A percentile compares a stretch with the other conserved stretches of the same genome.
These are phyloP conservation scores for Rhododendron kiyosumense DNA, from an alignment of 148 eudicot species.

Conservation along the genomic window DNA sequence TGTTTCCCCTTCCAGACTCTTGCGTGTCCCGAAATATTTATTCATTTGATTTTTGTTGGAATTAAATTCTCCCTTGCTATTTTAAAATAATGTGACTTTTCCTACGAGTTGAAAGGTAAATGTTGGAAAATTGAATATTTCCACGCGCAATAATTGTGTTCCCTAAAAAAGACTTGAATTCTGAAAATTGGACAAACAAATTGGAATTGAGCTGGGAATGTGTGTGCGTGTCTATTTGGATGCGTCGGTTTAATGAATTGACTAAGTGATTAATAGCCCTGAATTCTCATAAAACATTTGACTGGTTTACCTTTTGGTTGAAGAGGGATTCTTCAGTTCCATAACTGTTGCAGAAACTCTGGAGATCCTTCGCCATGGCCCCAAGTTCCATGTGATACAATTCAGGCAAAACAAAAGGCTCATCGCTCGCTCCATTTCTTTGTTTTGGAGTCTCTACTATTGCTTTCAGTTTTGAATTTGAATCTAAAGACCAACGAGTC, in stretches of 20 bases:
- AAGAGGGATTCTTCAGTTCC: neutral
- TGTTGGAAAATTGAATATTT: neutral
- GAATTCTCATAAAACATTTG: neutral
- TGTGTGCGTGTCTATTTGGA: neutral
- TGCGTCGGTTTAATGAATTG: neutral
- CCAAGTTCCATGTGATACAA: accelerated
- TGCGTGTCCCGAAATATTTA: neutral
- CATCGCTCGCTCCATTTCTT: neutral
- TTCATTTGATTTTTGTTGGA: neutral
- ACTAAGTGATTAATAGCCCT: neutral
- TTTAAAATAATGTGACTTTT: no score
- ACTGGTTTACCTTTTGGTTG: neutral
- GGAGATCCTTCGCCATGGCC: neutral
- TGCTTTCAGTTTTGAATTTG: no score
- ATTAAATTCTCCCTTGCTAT: neutral
- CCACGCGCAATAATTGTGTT: neutral
- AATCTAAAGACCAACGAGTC: no score
- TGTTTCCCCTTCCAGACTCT: no score
- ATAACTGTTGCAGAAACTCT: neutral
- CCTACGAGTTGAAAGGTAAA: no score
- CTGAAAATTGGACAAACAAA: no score
- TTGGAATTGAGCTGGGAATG: no score
- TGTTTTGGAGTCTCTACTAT: neutral
- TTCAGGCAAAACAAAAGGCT: neutral
- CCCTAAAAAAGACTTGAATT: no score